Base-by-base conservation (phyloP, 495 filamentous ascomycete genomes). In the Hyaloscypha variabilis region DNA sequence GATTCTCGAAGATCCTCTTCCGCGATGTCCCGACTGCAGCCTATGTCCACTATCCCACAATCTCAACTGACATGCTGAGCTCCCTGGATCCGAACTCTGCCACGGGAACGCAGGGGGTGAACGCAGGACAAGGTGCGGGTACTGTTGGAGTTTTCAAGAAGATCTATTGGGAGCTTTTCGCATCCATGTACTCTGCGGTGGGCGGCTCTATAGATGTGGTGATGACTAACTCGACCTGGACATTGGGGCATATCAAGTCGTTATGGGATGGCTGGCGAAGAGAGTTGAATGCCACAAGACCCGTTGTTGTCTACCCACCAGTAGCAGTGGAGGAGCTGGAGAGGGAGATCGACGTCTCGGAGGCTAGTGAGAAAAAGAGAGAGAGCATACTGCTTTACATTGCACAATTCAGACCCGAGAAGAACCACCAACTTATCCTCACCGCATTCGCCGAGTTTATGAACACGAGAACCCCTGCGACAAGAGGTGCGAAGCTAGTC, bases 41-140 rank as follows among this genome's bases (percentile, higher is more conserved):
- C 17, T 99, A 99, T 72, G 94, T 99, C 2, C 95, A 99, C 76
- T 99, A 97, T 73, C 95, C 95, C 6, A 97, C 95, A 53, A 99
- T 99, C 54, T 97, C 93, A 6, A 99, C 94, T 34, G 96, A 99
- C 75, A 99, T 99, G 95, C 88, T 99, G 6, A 82, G 81, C 49
- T 92, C 91, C 23, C 87, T 99, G 13, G 84, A 92, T 63, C 85
- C 90, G 17, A 74, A 76, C 29, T 78, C 78, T 11, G 42, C 67
- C 11, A 82, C 77, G 25, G 88, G 84, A n/a, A 76, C 80, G 10
- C 87, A 93, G 66, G 94, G 93, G 6, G 79, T 95, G 58, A 93
- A 97, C 74, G 91, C 92, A 8, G 93, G 93, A 31, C 81, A 87
- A 31, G 93, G 93, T 6, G 82, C 77, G 46, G 93, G 93, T 3